These are phyloP conservation scores for Cenchrus purpureus DNA, from an alignment of 176 grass and related monocot species.

Conservation along the genomic window DNA sequence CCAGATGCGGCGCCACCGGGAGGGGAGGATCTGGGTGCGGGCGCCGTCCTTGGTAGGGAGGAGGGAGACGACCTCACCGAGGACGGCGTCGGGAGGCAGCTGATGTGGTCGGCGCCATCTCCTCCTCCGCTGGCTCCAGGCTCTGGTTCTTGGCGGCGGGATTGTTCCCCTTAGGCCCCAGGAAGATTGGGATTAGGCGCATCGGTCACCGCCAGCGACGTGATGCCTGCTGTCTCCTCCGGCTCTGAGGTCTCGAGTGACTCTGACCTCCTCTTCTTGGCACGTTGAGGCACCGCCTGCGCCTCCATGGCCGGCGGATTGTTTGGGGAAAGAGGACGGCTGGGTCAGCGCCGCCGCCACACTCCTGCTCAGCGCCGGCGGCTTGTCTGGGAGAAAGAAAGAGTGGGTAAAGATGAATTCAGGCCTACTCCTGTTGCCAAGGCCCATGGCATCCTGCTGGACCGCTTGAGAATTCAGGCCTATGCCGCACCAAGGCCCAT, in stretches of 20 bases:
- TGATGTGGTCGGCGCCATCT: neutral
- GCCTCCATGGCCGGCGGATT: neutral
- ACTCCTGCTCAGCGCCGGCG: too few relatives aligned
- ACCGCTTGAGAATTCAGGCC: too few relatives aligned
- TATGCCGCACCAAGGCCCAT: too few relatives aligned
- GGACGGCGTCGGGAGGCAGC: neutral
- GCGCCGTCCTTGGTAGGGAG: too few relatives aligned
- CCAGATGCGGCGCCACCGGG: too few relatives aligned
- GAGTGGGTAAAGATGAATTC: too few relatives aligned
- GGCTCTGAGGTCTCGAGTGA: neutral
- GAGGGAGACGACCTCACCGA: neutral
- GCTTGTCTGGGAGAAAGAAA: too few relatives aligned
- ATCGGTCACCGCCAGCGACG: neutral
- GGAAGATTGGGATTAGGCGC: neutral
- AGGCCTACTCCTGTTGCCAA: too few relatives aligned
- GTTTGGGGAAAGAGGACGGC: neutral
- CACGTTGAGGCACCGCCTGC: neutral
- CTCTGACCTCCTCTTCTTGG: neutral
- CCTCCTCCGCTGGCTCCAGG: neutral
- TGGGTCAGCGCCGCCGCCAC: too few relatives aligned
- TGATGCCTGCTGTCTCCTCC: neutral
- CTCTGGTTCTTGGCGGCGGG: neutral
- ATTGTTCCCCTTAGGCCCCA: neutral
- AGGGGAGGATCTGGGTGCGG: too few relatives aligned
- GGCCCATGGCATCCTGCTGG: too few relatives aligned